Percentiles rank a stretch among this genome's conserved stretches.
These are phyloP conservation scores for Leucoagaricus sp. DNA, from an alignment of 1,284 basidiomycete species.

Conservation along the genomic window DNA sequence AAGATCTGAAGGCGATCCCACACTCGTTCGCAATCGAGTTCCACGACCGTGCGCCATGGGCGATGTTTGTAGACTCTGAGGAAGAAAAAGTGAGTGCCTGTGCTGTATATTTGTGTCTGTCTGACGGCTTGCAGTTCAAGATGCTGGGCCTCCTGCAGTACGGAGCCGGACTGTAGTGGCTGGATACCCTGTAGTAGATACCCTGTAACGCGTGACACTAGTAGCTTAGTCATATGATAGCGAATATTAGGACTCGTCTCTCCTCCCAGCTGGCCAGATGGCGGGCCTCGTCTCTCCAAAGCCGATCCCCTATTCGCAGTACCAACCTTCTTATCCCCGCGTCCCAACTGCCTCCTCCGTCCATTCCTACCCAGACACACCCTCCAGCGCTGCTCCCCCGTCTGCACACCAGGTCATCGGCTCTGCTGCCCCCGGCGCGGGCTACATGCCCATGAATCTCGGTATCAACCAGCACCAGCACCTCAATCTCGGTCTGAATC, in stretches of 20 bases:
- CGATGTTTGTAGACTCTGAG: slow-evolving; percentile 65
- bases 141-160: slow-evolving; percentile 44
- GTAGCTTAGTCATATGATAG: slow-evolving; percentile 15
- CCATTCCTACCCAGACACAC: slow-evolving; percentile 16
- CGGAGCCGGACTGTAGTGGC: slow-evolving; percentile 37
- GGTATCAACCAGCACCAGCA: slow-evolving; percentile 9
- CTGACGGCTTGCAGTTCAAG: slow-evolving; percentile 34
- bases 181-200: slow-evolving; percentile 11
- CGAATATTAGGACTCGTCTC: slow-evolving; percentile 2
- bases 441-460: slow-evolving; percentile 15
- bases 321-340: slow-evolving; percentile 53
- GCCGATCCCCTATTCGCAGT: slow-evolving; percentile 64
- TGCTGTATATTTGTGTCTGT: neutral
- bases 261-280: slow-evolving; percentile 39
- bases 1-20: slow-evolving; percentile 69
- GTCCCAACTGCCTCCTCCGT: slow-evolving; percentile 38
- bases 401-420: slow-evolving; percentile 6
- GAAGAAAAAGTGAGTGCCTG: slow-evolving; percentile 58
- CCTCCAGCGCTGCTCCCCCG: slow-evolving; percentile 26
- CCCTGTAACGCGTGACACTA: slow-evolving; percentile 5
- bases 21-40: slow-evolving; percentile 72
- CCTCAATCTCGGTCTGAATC: too few species aligned
- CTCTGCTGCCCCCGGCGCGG: slow-evolving; percentile 10
- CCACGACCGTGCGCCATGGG: slow-evolving; percentile 50
- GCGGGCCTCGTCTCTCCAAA: slow-evolving; percentile 59